A percentile compares a stretch with the other conserved stretches of the same genome.
These are phyloP conservation scores for Balansia obtecta DNA, from an alignment of 2,329 filamentous ascomycete species.

Conservation along the genomic window DNA sequence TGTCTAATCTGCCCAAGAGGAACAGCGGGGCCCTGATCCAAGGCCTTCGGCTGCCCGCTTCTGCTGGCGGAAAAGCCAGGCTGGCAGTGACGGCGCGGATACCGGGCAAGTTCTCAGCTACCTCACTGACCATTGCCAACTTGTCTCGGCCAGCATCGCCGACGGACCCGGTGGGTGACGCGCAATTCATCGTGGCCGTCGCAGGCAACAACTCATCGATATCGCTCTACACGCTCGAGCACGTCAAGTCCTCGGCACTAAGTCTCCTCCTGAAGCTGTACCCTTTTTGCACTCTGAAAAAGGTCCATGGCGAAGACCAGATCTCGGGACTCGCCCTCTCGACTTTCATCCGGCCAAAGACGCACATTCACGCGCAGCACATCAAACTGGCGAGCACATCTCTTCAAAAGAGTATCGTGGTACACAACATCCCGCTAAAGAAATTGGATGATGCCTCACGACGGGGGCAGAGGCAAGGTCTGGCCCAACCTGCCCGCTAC, in stretches of 20 bases:
- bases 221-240: slow-evolving; percentile 65
- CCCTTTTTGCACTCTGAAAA: slow-evolving; percentile 38
- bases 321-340: slow-evolving; percentile 50
- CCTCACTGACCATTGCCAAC: slow-evolving; percentile 64
- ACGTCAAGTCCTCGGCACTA: slow-evolving; percentile 34
- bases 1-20: slow-evolving; percentile 45
- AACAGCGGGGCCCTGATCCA: slow-evolving; percentile 41
- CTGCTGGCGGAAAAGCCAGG: slow-evolving; percentile 27
- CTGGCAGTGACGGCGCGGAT: slow-evolving; percentile 44
- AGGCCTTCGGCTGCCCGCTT: slow-evolving; percentile 39
- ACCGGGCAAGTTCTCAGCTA: slow-evolving; percentile 56
- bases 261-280: slow-evolving; percentile 40
- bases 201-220: slow-evolving; percentile 72
- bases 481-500: slow-evolving; percentile 49
- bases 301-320: slow-evolving; percentile 39
- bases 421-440: slow-evolving; percentile 65
- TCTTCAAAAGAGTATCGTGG: slow-evolving; percentile 64
- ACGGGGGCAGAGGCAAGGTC: slow-evolving; percentile 22
- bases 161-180: slow-evolving; percentile 41
- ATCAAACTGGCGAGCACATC: slow-evolving; percentile 73
- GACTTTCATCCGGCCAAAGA: slow-evolving; percentile 41
- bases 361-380: slow-evolving; percentile 21
- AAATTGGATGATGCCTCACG: slow-evolving; percentile 24
- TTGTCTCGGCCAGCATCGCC: slow-evolving; percentile 44
- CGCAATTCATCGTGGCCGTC: slow-evolving; percentile 71